Base-by-base conservation (phyloP, 345 rosid genomes). In the Laguncularia racemosa region DNA sequence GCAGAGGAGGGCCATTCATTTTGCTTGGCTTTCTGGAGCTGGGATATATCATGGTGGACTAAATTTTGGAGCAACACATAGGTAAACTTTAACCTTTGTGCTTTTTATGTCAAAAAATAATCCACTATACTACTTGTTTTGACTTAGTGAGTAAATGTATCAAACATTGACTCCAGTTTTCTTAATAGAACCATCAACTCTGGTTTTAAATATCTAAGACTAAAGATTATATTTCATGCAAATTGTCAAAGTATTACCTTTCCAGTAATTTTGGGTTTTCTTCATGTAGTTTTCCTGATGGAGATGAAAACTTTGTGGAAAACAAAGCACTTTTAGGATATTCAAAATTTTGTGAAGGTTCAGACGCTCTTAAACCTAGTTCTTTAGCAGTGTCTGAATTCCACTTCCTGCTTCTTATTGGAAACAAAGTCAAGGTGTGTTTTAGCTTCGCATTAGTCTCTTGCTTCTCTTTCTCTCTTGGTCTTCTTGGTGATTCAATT, bases 21-120 rank as follows among this genome's bases (percentile, higher is more conserved):
- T 93, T 70, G 95, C 99, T 16, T 93, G 99, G 99, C 95, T 93
- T 74, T 89, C 99, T 57, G 96, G 99, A 65, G 96, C 96, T 46
- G 99, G 99, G 52, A 87, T 93, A 53, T 93, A 89, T 70, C 90
- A 89, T 58, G 99, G 99, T 15, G 88, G 95, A 69, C 74, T 93
- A 26, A 93, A 89, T 75, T 93, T 93, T 79, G 97, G 99, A 74
- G 84, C 95, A 53, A 96, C 91, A 61, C 90, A 67, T 71, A 89
- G 99, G 99, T 92, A 72, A 56, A 59, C 26, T 15, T 58, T 52
- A 13, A 12, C 65, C 46, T 65, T 52, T 33, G 40, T 33, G 4
- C 11, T 9, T 7, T 33, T 33, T 33, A 33, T 33, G 9, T 33
- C 10, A 33, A 33, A 33, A 26, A 33, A 33, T 6, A 33, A 7